Evolutionary conservation across 1,284 basidiomycete genomes (phyloP), one percentile per base, ranked within the genome.

Genomic region (Ceratobasidium sp.): DNA sequence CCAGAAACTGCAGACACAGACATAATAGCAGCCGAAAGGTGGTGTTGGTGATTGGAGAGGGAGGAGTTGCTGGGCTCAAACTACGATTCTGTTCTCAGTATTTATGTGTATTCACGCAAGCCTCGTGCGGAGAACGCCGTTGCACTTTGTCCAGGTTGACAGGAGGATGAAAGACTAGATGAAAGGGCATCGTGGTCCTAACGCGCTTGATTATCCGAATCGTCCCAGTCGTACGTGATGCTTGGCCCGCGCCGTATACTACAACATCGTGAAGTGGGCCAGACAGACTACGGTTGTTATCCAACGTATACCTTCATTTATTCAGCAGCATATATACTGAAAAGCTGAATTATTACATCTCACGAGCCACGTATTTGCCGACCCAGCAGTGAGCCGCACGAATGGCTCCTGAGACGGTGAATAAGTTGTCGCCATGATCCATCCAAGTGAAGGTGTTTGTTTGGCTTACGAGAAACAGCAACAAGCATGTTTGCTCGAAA

Each of bases 131-230:
- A 28, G 26, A 15, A 51, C 20, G 44, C 66, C 66, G 44, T n/a
- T 18, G 66, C 28, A 46, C 49, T 26, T 68, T 46, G 66, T 51
- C 39, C 60, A 33, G 60, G 6, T 42, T 61, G 60, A n/a, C 20
- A 33, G 28, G 33, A n/a, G 60, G 60, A 39, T 61, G 28, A 61
- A 61, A 40, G 60, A 39, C 53, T 23, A 55, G 51, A 13, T 53
- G 20, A 53, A 53, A 53, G 51, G 20, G 20, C 18, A n/a, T 53
- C 15, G 2, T 53, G 15, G 51, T 53, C 20, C 6, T 20, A 20
- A 20, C 51, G 15, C 6, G 51, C 13, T 53, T n/a, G 15, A n/a
- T n/a, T 1, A 6, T n/a, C 51, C 51, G 6, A 53, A 13, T 53
- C 6, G 51, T 18, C 10, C 46, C 10, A 49, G 46, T 18, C 51